These are phyloP conservation scores for Salix exigua DNA, from an alignment of 345 rosid genomes.

Conservation along the genomic window DNA sequence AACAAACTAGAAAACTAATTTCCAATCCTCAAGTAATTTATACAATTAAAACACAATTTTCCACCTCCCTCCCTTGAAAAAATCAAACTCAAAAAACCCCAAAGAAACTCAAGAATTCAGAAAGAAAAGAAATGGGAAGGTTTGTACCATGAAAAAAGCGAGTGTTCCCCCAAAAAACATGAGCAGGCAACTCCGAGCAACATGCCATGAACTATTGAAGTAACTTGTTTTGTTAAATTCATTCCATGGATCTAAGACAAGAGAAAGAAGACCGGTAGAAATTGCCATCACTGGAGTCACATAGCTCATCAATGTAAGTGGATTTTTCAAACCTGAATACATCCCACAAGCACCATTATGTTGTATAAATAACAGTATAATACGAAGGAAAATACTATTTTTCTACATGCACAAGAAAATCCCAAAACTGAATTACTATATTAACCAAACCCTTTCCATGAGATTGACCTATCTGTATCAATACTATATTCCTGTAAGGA, in stretches of 20 bases:
- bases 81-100: background rate
- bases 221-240: constrained; percentile 66
- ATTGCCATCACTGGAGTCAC: constrained; percentile 90
- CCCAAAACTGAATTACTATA: no score
- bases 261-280: constrained; percentile 73
- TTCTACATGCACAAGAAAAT: no score
- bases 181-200: constrained; percentile 77
- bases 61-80: background rate
- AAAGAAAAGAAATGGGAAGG: background rate
- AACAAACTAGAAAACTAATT: background rate
- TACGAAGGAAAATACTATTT: no score
- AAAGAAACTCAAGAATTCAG: background rate
- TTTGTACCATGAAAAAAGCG: constrained; percentile 87
- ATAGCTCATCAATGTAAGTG: constrained; percentile 76
- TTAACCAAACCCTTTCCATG: no score
- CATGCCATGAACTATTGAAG: constrained; percentile 73
- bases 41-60: background rate
- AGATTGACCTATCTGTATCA: no score
- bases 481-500: no score
- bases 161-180: constrained; percentile 95
- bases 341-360: constrained; percentile 10
- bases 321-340: constrained; percentile 82
- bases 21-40: background rate
- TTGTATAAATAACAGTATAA: background rate
- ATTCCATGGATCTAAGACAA: constrained; percentile 89